Conservation (phyloP, 495 filamentous ascomycete genomes). For the Penicillium herquei region DNA sequence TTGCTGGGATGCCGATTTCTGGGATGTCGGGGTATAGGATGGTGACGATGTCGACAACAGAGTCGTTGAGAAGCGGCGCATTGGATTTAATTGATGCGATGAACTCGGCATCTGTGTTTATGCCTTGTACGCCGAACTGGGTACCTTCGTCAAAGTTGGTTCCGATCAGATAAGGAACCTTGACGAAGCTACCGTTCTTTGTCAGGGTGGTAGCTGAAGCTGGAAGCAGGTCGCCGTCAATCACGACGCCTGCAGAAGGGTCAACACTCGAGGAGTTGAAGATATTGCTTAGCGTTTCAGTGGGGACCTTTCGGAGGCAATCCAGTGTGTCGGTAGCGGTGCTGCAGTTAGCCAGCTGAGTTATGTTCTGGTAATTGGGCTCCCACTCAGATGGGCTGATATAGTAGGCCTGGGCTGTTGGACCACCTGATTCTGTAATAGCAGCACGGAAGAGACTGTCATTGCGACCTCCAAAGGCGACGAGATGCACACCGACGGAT, state of each 20-base stretch:
- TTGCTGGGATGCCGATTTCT: neutral
- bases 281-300: neutral
- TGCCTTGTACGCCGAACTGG: neutral
- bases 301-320: neutral
- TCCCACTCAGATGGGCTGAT: neutral
- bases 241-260: neutral
- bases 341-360: neutral
- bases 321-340: neutral
- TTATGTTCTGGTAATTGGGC: neutral
- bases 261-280: neutral
- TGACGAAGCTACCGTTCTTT: neutral
- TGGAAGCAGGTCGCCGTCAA: conserved; percentile 1
- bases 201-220: neutral
- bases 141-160: conserved; percentile 2
- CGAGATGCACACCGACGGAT: neutral
- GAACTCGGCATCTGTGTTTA: neutral
- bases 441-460: conserved; percentile 4
- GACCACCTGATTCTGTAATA: neutral
- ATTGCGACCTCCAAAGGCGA: conserved; percentile 4
- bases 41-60: neutral
- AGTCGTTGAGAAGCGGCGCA: neutral
- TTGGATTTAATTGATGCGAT: neutral
- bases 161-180: neutral
- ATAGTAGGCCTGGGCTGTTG: neutral
- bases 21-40: neutral